Conservation (phyloP, 1,139 yeast species). For the Hemisphaericaspora subhashii region DNA sequence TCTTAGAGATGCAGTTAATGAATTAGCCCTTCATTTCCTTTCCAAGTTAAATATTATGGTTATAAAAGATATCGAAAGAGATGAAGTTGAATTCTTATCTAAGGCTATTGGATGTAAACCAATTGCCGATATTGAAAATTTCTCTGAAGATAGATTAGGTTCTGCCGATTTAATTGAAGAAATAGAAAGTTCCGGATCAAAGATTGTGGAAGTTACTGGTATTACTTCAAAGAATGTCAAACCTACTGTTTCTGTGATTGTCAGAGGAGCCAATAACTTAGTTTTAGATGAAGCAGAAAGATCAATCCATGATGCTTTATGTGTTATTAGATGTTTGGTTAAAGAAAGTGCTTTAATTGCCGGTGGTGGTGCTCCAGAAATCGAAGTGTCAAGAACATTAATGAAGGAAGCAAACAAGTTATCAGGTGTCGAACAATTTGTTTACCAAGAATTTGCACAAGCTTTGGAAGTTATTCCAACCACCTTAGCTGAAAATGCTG, state of each 20-base stretch:
- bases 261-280: slow-evolving; percentile 92
- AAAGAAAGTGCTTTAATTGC: slow-evolving; percentile 94
- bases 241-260: slow-evolving; percentile 86
- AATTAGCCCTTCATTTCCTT: slow-evolving; percentile 89
- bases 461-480: slow-evolving; percentile 97
- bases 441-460: slow-evolving; percentile 93
- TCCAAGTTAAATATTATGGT: slow-evolving; percentile 92
- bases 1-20: slow-evolving; percentile 95
- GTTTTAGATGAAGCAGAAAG: slow-evolving; percentile 95
- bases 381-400: slow-evolving; percentile 83
- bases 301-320: slow-evolving; percentile 93
- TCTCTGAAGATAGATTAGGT: slow-evolving; percentile 91
- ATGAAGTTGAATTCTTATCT: slow-evolving; percentile 90
- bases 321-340: slow-evolving; percentile 94
- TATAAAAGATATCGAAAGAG: slow-evolving; percentile 93
- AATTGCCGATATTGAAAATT: slow-evolving; percentile 90
- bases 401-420: slow-evolving; percentile 74
- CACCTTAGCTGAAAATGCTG: slow-evolving; percentile 97
- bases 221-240: slow-evolving; percentile 55
- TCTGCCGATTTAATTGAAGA: slow-evolving; percentile 92
- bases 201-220: slow-evolving; percentile 88
- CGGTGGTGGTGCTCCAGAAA: slow-evolving; percentile 99
- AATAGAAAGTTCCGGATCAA: slow-evolving; percentile 89
- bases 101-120: slow-evolving; percentile 94
- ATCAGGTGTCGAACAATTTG: slow-evolving; percentile 90